These are phyloP conservation scores for Chaetomiaceae sp. DNA, from an alignment of 2,329 filamentous ascomycete genomes.

Conservation along the genomic window DNA sequence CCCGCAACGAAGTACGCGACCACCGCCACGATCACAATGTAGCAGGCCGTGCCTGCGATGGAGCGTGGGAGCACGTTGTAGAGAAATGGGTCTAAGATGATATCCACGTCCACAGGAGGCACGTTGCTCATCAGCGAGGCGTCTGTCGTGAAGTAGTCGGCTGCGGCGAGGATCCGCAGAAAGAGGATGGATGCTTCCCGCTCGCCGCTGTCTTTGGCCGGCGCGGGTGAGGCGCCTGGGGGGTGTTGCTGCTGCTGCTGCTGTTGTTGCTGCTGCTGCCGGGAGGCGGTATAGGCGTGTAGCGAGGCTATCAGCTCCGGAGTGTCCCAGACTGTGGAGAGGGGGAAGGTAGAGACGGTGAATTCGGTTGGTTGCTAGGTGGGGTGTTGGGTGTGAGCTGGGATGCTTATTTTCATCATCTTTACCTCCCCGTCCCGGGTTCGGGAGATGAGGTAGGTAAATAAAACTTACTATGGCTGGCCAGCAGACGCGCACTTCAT, in stretches of 20 bases:
- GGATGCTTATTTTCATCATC: no score
- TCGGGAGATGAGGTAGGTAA: no score
- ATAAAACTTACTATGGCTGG: slow-evolving; percentile 70
- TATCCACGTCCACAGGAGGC: slow-evolving; percentile 70
- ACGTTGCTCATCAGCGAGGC: slow-evolving; percentile 68
- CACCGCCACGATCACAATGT: slow-evolving; percentile 60
- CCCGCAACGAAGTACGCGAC: slow-evolving; percentile 42
- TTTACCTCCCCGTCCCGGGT: no score
- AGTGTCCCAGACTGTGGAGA: slow-evolving; percentile 57
- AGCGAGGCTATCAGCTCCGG: slow-evolving; percentile 63
- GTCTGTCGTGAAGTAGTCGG: slow-evolving; percentile 80
- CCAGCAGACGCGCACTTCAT: slow-evolving; percentile 93
- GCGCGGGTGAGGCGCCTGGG: neutral
- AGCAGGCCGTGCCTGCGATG: slow-evolving; percentile 65
- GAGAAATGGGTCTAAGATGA: slow-evolving; percentile 82
- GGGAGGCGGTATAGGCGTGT: slow-evolving; percentile 54
- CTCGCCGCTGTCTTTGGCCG: slow-evolving; percentile 13
- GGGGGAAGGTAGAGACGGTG: slow-evolving; percentile 59
- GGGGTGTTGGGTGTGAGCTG: neutral
- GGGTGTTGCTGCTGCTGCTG: no score
- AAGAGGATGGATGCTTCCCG: slow-evolving; percentile 55
- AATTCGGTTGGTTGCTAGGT: slow-evolving; percentile 84
- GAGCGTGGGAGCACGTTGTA: slow-evolving; percentile 76
- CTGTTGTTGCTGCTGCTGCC: no score
- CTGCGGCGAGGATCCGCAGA: slow-evolving; percentile 68